Conservation (phyloP, 106 monocot species). For the Dioscorea alata region DNA sequence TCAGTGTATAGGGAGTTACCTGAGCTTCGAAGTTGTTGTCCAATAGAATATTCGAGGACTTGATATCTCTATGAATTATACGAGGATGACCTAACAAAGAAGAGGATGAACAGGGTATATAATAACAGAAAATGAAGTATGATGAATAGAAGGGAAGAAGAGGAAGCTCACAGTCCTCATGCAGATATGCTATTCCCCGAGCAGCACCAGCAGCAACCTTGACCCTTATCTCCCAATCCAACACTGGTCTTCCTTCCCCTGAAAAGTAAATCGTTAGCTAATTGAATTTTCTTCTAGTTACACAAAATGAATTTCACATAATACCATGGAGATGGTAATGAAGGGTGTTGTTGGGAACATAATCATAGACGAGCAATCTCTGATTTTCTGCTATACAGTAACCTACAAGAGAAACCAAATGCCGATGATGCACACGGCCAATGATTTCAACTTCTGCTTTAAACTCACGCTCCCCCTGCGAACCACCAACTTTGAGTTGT, state of each 20-base stretch:
- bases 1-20: conserved; percentile 23
- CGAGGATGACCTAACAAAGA: conserved; percentile 65
- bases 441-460: conserved; percentile 87
- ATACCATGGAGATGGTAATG: conserved; percentile 84
- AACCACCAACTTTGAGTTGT: conserved; percentile 67
- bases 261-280: conserved; percentile 10
- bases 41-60: conserved; percentile 92
- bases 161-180: conserved; percentile 77
- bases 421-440: conserved; percentile 85
- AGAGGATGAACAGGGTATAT: not conserved
- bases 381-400: conserved; percentile 71
- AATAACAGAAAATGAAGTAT: no score
- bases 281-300: not conserved
- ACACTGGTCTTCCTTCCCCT: conserved; percentile 48
- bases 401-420: conserved; percentile 87
- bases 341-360: conserved; percentile 78
- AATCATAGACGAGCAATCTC: conserved; percentile 89
- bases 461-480: conserved; percentile 83
- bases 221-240: conserved; percentile 72
- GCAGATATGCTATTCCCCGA: conserved; percentile 88
- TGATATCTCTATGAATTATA: conserved; percentile 93
- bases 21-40: conserved; percentile 87
- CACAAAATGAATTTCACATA: not conserved
- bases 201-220: conserved; percentile 87
- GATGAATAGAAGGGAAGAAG: not conserved